These are phyloP conservation scores for Eucalyptus leucophloia DNA, from an alignment of 345 rosid genomes.

Conservation along the genomic window DNA sequence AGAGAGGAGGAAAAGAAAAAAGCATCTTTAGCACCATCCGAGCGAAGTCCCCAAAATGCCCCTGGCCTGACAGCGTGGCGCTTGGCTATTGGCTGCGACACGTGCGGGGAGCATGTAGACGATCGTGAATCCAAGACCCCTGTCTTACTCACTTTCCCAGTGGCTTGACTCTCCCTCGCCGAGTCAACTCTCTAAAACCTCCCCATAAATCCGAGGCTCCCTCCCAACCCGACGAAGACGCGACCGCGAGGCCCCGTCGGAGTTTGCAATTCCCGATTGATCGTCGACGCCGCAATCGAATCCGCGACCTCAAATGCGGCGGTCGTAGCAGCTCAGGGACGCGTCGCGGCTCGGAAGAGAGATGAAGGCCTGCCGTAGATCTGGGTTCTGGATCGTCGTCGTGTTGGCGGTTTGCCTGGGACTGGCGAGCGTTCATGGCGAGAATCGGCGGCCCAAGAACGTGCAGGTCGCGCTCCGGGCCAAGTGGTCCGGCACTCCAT, in stretches of 20 bases:
- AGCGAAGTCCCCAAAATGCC: background rate
- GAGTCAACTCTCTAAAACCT: background rate
- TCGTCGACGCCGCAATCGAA: background rate
- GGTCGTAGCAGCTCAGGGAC: background rate
- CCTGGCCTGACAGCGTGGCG: background rate
- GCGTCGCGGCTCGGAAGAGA: background rate
- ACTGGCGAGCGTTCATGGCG: constrained; percentile 27
- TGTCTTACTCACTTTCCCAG: background rate
- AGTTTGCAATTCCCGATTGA: background rate
- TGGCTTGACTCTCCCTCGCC: background rate
- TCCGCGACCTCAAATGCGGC: background rate
- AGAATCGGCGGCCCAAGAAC: constrained; percentile 66
- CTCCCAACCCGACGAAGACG: background rate
- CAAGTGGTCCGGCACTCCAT: constrained; percentile 93
- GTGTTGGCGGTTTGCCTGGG: constrained; percentile 22
- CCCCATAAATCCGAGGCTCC: background rate
- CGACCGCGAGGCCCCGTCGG: background rate
- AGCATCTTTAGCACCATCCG: background rate
- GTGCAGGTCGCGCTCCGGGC: constrained; percentile 83
- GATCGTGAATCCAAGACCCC: background rate
- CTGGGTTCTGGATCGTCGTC: constrained; percentile 21
- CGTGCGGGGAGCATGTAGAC: background rate
- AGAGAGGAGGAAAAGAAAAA: background rate
- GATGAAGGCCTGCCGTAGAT: constrained; percentile 41
- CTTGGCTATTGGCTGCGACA: background rate